Evolutionary conservation across 176 grass and related monocot genomes (phyloP), one percentile per base, ranked within the genome.

Genomic region (Themeda triandra): DNA sequence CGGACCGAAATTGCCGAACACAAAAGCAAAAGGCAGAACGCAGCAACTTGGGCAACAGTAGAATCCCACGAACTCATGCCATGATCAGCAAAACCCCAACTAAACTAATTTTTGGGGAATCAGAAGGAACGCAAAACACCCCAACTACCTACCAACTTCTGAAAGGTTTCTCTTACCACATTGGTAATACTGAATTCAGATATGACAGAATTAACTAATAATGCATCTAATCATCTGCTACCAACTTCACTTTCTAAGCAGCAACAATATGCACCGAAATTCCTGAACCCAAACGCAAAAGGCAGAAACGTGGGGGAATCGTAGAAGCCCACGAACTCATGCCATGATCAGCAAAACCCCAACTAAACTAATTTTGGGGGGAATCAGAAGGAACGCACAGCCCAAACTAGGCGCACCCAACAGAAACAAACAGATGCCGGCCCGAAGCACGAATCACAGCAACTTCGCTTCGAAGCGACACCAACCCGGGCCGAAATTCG

Each of bases 121-220:
- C 66, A 31, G 29, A 63, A 60, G 28, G 0, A 48, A 29, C 63
- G 23, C 46, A 45, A 32, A 36, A 32, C 80, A 29, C 49, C 81
- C n/a, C n/a, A n/a, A n/a, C n/a, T n/a, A n/a, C n/a, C 36, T 42
- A 58, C 13, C 25, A 81, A 56, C 25, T 81, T 86, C 56, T 63
- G 68, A 82, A 48, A 30, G 14, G 18, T 66, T 32, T 48, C 10
- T 72, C 40, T 42, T 72, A 48, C 21, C 6, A 37, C 6, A 64
- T 49, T 80, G 6, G 44, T 9, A 72, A 62, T 13, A 32, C 24
- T 10, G 13, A 71, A 71, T 23, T 71, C 39, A 13, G 49, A 69
- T 35, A 71, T 59, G 36, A 27, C 45, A 72, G n/a, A 8, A 46
- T 23, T 17, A 7, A 63, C 13, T 29, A 24, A 58, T 13, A 59